Conservation (phyloP, 306 rosid species). For the Datisca glomerata region DNA sequence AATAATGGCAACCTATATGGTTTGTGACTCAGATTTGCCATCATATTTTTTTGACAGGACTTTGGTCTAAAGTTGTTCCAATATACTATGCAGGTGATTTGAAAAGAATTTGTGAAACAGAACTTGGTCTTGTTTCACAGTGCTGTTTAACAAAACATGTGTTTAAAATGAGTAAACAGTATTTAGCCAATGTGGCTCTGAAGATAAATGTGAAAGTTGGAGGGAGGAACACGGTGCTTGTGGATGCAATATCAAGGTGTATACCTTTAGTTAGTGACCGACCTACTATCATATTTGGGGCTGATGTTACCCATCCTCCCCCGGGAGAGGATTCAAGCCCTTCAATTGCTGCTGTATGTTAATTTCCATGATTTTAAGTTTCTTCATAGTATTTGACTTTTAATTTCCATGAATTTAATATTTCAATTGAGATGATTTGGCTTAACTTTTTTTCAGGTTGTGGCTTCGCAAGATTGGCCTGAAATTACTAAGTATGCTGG, state of each 20-base stretch:
- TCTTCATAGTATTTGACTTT: neutral
- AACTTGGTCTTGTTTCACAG: conserved; percentile 88
- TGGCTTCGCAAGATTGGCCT: conserved; percentile 99
- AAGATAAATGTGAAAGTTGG: conserved; percentile 96
- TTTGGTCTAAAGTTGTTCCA: neutral
- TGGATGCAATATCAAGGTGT: conserved; percentile 79
- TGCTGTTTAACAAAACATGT: conserved; percentile 91
- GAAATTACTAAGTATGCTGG: conserved; percentile 96
- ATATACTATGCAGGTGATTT: conserved; percentile 56
- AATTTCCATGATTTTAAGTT: neutral
- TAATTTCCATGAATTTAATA: neutral
- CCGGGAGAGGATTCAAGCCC: conserved; percentile 99
- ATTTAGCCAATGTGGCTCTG: conserved; percentile 81
- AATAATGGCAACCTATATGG: conserved; percentile 95
- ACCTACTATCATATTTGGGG: conserved; percentile 95
- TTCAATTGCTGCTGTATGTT: conserved; percentile 87
- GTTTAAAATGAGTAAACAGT: conserved; percentile 75
- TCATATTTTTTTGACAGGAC: neutral
- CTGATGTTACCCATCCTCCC: conserved; percentile 98
- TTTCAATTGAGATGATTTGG: neutral
- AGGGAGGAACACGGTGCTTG: conserved; percentile 92
- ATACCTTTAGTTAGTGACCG: conserved; percentile 87
- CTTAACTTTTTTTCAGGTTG: conserved; percentile 41
- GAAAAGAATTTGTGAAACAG: conserved; percentile 91
- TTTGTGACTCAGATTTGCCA: conserved; percentile 18